phyloP scores from a whole-genome alignment of 2,329 filamentous ascomycete genomes.

The Fusarium fracticaudum region DNA sequence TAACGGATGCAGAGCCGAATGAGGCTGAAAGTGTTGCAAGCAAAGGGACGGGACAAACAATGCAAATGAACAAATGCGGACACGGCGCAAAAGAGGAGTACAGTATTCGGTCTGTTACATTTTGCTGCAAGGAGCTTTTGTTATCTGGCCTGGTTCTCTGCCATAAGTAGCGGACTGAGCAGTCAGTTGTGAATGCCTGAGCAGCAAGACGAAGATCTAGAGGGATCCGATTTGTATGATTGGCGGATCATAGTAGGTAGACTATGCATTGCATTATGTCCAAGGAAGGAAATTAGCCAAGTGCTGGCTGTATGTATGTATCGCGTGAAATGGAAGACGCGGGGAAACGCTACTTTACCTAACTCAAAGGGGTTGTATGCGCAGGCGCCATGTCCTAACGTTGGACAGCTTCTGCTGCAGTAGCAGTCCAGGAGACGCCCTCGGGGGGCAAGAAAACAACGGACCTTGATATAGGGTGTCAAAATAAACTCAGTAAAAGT shows the following conservation, averaged over 20 bases:
- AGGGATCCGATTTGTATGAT: constrained; percentile 2
- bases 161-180: background rate
- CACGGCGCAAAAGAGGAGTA: background rate
- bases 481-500: too few relatives aligned
- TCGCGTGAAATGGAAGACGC: constrained; percentile 3
- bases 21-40: constrained; percentile 15
- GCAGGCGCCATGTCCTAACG: background rate
- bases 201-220: background rate
- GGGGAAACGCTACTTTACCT: constrained; percentile 7
- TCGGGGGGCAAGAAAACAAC: too few relatives aligned
- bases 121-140: background rate
- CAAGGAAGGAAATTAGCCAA: background rate
- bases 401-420: background rate
- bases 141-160: background rate
- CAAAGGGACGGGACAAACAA: background rate
- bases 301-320: background rate
- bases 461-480: too few relatives aligned
- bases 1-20: constrained; percentile 8
- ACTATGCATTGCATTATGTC: background rate
- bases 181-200: background rate
- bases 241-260: background rate
- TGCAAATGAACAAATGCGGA: background rate
- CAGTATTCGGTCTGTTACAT: background rate
- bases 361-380: background rate
- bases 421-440: background rate